Conservation (phyloP, 2,329 filamentous ascomycete species). For the Hypoxylon sp. region DNA sequence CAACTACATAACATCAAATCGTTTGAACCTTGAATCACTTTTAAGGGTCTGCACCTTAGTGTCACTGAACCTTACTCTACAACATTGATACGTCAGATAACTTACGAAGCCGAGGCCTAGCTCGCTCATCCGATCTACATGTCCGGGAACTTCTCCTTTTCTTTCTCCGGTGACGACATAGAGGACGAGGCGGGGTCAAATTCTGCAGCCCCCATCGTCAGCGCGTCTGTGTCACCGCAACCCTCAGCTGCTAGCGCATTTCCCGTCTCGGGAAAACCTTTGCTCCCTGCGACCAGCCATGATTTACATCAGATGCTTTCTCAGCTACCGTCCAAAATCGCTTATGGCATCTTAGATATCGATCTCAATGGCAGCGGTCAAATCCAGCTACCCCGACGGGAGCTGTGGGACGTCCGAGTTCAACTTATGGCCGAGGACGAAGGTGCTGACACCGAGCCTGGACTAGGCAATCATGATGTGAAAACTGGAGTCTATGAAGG, state of each 20-base stretch:
- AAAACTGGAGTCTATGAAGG: slow-evolving; percentile 87
- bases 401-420: slow-evolving; percentile 84
- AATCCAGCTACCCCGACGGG: slow-evolving; percentile 75
- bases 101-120: slow-evolving; percentile 2
- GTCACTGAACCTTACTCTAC: slow-evolving; percentile 7
- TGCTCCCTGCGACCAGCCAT: slow-evolving; percentile 68
- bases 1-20: too few relatives aligned
- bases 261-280: slow-evolving; percentile 71
- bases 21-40: too few relatives aligned
- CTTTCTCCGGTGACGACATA: slow-evolving; percentile 75
- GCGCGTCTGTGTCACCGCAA: slow-evolving; percentile 43
- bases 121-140: slow-evolving; percentile 39
- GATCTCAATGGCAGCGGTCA: slow-evolving; percentile 68
- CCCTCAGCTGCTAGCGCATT: slow-evolving; percentile 64
- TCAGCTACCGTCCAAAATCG: slow-evolving; percentile 78
- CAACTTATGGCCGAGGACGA: slow-evolving; percentile 83
- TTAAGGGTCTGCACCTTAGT: slow-evolving; percentile 7
- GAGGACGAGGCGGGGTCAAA: slow-evolving; percentile 61
- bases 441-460: slow-evolving; percentile 56
- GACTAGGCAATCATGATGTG: slow-evolving; percentile 78
- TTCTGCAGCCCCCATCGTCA: slow-evolving; percentile 41
- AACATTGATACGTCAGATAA: slow-evolving; percentile 8
- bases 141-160: slow-evolving; percentile 68
- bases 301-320: slow-evolving; percentile 65
- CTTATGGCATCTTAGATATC: slow-evolving; percentile 73